A percentile compares a stretch with the other conserved stretches of the same genome.
phyloP scores from a whole-genome alignment of 2,329 filamentous ascomycete species.

The Aaosphaeria pasadenensis region DNA sequence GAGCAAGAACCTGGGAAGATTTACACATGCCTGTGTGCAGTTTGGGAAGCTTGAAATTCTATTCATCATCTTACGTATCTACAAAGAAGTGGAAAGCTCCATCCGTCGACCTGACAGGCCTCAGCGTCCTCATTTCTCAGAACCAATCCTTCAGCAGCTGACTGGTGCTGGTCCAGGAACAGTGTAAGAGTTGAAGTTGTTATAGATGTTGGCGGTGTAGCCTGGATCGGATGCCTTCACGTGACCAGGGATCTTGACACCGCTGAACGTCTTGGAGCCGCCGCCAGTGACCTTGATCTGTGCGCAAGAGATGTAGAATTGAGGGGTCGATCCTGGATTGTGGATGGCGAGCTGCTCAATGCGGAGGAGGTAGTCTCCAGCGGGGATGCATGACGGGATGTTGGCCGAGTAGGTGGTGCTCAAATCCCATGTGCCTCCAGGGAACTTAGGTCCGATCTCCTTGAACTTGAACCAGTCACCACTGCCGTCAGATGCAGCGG shows the following conservation, averaged over 20 bases:
- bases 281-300: constrained; percentile 17
- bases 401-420: constrained; percentile 11
- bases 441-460: constrained; percentile 19
- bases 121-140: too few relatives aligned
- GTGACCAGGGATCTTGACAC: constrained; percentile 15
- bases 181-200: constrained; percentile 17
- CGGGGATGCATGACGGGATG: constrained; percentile 17
- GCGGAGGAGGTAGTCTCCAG: constrained; percentile 18
- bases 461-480: constrained; percentile 23
- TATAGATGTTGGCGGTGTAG: constrained; percentile 20
- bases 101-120: too few relatives aligned
- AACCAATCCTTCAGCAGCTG: neutral
- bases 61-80: too few relatives aligned
- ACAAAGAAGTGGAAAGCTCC: too few relatives aligned
- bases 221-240: constrained; percentile 15
- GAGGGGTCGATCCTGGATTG: constrained; percentile 13
- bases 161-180: constrained; percentile 6
- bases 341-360: constrained; percentile 20
- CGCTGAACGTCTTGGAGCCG: constrained; percentile 8
- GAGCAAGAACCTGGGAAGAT: too few relatives aligned
- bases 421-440: constrained; percentile 7
- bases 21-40: too few relatives aligned
- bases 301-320: constrained; percentile 21
- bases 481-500: constrained; percentile 14
- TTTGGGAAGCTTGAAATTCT: too few relatives aligned